Conservation (phyloP, 2,329 filamentous ascomycete species). For the Fusarium chaquense region DNA sequence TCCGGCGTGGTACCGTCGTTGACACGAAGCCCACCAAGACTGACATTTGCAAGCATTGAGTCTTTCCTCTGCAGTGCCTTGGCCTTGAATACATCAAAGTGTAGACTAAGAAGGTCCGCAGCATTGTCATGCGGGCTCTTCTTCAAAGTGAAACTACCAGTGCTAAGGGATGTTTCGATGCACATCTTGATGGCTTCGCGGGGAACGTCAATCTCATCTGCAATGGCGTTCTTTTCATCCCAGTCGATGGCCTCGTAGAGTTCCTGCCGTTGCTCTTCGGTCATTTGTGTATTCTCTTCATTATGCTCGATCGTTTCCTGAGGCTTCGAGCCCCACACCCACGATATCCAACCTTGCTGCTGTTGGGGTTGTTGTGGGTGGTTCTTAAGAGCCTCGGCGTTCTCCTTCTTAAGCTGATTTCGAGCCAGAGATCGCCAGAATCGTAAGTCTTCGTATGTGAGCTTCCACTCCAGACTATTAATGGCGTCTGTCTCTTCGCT, state of each 20-base stretch:
- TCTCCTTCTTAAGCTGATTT: constrained; percentile 95
- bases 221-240: constrained; percentile 92
- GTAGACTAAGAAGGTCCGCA: constrained; percentile 86
- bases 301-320: constrained; percentile 68
- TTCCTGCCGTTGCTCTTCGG: constrained; percentile 94
- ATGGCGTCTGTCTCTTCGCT: constrained; percentile 79
- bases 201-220: constrained; percentile 89
- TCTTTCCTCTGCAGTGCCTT: constrained; percentile 91
- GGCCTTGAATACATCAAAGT: constrained; percentile 95
- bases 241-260: constrained; percentile 98
- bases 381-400: constrained; percentile 85
- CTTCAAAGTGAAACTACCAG: constrained; percentile 94
- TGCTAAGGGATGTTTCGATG: constrained; percentile 91
- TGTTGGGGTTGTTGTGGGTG: constrained; percentile 66
- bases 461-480: constrained; percentile 83
- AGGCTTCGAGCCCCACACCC: constrained; percentile 88
- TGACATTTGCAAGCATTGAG: constrained; percentile 88
- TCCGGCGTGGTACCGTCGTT: constrained; percentile 96
- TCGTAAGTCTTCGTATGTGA: constrained; percentile 92
- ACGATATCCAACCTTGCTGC: constrained; percentile 88
- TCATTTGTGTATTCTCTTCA: constrained; percentile 85
- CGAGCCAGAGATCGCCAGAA: constrained; percentile 97
- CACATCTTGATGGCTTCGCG: constrained; percentile 93
- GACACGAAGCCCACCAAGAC: constrained; percentile 90
- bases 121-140: constrained; percentile 71